Conservation (phyloP, 352 stramenopile species). For the Thalassiosira ordinaria region DNA sequence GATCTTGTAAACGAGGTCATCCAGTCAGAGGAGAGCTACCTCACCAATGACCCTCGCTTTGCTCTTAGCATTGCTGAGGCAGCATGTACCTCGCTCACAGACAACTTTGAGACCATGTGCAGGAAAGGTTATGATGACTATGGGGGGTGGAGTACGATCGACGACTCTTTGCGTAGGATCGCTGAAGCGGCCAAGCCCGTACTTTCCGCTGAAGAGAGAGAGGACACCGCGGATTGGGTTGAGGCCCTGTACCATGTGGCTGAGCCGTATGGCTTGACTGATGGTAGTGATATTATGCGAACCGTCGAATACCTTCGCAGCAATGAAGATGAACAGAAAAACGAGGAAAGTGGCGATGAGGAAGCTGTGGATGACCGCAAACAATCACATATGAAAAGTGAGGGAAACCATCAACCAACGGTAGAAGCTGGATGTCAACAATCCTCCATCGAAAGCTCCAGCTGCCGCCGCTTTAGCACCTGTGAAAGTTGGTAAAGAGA, state of each 20-base stretch:
- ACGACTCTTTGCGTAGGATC: conserved; percentile 1
- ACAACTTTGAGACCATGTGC: conserved; percentile 29
- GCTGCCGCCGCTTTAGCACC: neutral
- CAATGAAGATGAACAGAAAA: neutral
- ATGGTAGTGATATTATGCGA: conserved; percentile 11
- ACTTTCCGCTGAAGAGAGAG: conserved; percentile 23
- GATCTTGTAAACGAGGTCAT: neutral
- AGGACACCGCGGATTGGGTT: conserved; percentile 12
- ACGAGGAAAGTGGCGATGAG: neutral
- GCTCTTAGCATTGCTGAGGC: conserved; percentile 5
- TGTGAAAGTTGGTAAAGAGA: neutral
- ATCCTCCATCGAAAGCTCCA: no score
- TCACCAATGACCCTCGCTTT: conserved; percentile 8
- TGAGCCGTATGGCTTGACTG: conserved; percentile 17
- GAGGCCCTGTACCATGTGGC: neutral
- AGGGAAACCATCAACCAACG: no score
- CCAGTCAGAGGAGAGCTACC: neutral
- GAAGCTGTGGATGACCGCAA: neutral
- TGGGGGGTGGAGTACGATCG: neutral
- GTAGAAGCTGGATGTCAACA: no score
- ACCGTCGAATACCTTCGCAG: conserved; percentile 7
- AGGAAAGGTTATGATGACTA: conserved; percentile 19
- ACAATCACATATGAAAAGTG: no score
- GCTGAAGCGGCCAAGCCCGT: neutral
- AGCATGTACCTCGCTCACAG: conserved; percentile 8